Evolutionary conservation across 345 rosid genomes (phyloP), one percentile per base, ranked within the genome.

Genomic region (Populus nigra): DNA sequence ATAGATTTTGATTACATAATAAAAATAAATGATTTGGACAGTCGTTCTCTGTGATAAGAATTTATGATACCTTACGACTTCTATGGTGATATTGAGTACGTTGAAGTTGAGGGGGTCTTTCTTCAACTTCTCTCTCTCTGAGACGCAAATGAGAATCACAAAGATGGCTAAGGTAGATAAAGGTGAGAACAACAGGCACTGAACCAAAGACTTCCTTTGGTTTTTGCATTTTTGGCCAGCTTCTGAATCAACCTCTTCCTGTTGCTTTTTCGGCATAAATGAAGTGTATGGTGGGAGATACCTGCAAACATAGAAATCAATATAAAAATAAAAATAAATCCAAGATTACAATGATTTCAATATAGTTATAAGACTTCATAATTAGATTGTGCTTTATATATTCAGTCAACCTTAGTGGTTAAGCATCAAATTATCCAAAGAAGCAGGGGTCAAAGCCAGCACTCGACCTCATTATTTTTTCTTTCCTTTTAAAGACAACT

Each of bases 71-170:
- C 93, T 93, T 80, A 89, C 38, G 5, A 91, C 87, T 85, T 93
- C 96, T 0, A 91, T 15, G 57, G 85, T 81, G 77, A 93, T 87
- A 81, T 82, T 87, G 12, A 93, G 50, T 16, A 89, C 86, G 8
- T 81, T 89, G 78, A 91, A 90, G 70, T 93, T 93, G 72, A 88
- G 87, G 2, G 95, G 92, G 69, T 89, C 97, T 33, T 73, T 43
- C 83, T 65, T 79, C 49, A 91, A 22, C 49, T 84, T 88, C 2
- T 87, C 69, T 4, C 85, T 85, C 83, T 93, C 91, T 1, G 83
- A 79, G 50, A 91, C 81, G 59, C 93, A 90, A 8, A 90, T 29
- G 13, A 91, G 79, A 67, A 90, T 75, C 39, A 91, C 65, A 22
- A 86, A 87, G 65, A 89, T 84, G 20, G 53, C 81, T 53, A 90